A percentile compares a stretch with the other conserved stretches of the same genome.
phyloP scores from a whole-genome alignment of 2,329 filamentous ascomycete species.

The Fusarium haematococcum region DNA sequence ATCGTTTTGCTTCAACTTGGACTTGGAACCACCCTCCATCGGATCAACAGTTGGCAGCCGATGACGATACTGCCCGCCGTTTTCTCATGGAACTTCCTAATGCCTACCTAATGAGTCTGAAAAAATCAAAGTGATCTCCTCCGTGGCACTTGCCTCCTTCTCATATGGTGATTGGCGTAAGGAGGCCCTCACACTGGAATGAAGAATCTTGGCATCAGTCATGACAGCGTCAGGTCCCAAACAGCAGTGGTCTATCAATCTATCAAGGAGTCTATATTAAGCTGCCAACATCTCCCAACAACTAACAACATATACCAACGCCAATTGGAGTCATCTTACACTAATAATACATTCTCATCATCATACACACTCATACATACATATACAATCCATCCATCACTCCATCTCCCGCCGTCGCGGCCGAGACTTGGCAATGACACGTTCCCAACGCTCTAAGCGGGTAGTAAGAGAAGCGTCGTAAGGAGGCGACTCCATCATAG shows the following conservation, averaged over 20 bases:
- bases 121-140: neutral
- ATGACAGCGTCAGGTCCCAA: neutral
- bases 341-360: neutral
- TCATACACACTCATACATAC: neutral
- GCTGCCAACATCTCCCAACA: neutral
- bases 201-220: neutral
- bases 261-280: neutral
- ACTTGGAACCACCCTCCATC: neutral
- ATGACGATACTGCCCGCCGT: neutral
- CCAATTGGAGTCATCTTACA: neutral
- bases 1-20: neutral
- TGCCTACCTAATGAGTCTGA: neutral
- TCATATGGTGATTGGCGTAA: neutral
- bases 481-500: slow-evolving; percentile 52
- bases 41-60: neutral
- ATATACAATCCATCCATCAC: neutral
- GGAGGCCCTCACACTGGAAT: neutral
- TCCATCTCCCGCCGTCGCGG: neutral
- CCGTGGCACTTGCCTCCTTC: neutral
- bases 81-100: neutral
- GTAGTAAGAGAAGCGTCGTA: slow-evolving; percentile 46
- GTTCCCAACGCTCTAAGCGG: slow-evolving; percentile 35
- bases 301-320: neutral
- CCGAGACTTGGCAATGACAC: slow-evolving; percentile 13
- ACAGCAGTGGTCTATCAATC: neutral